Base-by-base conservation (phyloP, 768 basidiomycete species). In the Hortiboletus flavorubellus region DNA sequence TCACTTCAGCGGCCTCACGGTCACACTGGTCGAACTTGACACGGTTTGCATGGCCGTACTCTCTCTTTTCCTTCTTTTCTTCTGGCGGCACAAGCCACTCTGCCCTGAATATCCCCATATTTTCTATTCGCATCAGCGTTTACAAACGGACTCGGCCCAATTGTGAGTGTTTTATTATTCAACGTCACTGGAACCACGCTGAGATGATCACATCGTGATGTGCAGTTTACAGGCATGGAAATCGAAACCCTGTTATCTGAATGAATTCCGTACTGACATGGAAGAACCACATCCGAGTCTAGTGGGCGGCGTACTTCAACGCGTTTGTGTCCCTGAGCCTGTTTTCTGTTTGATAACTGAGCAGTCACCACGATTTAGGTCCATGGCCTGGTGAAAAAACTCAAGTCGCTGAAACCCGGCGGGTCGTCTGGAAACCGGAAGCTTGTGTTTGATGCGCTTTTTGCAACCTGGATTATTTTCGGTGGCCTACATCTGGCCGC, bases 11-110 rank as follows among this genome's bases (percentile, higher is more conserved):
- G 37, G 34, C 8, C 18, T 46, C 7, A 49, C 15, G 1, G 29
- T 55, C 49, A 51, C 54, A 5, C 39, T 51, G 26, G 33, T 55
- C 42, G 49, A 55, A 26, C 38, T 55, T 2, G 54, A 46, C n/a
- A 51, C 38, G 11, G 15, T 51, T 9, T 46, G 37, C 31, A 40
- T 55, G 44, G 30, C 44, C 5, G 23, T 21, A 1, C 49, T 55
- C 21, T 18, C 49, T 2, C 21, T 51, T 14, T 18, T 34, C 16
- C 23, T 41, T 14, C n/a, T 55, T 41, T 34, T 30, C 23, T 35
- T 55, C 3, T 55, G 44, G 54, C 41, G 35, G 44, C 8, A 46
- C n/a, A 55, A 55, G 31, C 49, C 54, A 35, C 21, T 49, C 8
- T 8, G 41, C 8, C 41, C 47, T 1, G 15, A 23, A 21, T 31